Conservation (phyloP, 805 yeast genomes). For the Ogataea thermomethanolica region DNA sequence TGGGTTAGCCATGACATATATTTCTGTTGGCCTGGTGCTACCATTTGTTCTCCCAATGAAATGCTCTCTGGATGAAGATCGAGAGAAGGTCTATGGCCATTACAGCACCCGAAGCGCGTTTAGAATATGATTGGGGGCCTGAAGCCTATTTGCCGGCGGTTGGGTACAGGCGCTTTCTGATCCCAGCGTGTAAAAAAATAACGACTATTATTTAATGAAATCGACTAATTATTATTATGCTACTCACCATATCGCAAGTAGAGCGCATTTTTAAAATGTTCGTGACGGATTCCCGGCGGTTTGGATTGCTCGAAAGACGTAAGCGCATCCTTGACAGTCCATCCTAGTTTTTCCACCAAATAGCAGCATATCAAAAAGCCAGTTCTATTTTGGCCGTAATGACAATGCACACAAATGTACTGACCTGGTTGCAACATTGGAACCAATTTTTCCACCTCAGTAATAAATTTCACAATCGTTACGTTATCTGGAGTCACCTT, state of each 20-base stretch:
- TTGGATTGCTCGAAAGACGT: conserved; percentile 55
- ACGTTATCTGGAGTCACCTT: conserved; percentile 67
- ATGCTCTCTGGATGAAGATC: conserved; percentile 23
- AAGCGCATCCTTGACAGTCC: conserved; percentile 62
- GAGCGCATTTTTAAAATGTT: conserved; percentile 70
- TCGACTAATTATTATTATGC: not conserved
- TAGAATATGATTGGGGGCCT: conserved; percentile 21
- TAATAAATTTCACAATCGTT: conserved; percentile 55
- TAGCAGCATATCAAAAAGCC: conserved; percentile 72
- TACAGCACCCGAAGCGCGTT: conserved; percentile 32
- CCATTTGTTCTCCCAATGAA: conserved; percentile 35
- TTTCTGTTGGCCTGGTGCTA: conserved; percentile 33
- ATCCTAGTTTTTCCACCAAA: conserved; percentile 55
- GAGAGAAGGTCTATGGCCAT: conserved; percentile 24
- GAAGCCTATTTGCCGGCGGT: too few relatives aligned
- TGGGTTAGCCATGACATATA: conserved; percentile 28
- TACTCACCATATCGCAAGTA: conserved; percentile 55
- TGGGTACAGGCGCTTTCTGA: too few relatives aligned
- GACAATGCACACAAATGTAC: conserved; percentile 68
- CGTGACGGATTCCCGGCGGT: conserved; percentile 73
- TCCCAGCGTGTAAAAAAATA: too few relatives aligned
- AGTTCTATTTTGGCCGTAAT: conserved; percentile 77
- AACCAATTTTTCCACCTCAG: conserved; percentile 47
- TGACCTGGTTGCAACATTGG: conserved; percentile 27
- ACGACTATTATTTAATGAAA: not conserved